Percentiles rank a stretch among this genome's conserved stretches.
These are phyloP conservation scores for Trametes sanguinea DNA, from an alignment of 768 basidiomycete genomes.

Conservation along the genomic window DNA sequence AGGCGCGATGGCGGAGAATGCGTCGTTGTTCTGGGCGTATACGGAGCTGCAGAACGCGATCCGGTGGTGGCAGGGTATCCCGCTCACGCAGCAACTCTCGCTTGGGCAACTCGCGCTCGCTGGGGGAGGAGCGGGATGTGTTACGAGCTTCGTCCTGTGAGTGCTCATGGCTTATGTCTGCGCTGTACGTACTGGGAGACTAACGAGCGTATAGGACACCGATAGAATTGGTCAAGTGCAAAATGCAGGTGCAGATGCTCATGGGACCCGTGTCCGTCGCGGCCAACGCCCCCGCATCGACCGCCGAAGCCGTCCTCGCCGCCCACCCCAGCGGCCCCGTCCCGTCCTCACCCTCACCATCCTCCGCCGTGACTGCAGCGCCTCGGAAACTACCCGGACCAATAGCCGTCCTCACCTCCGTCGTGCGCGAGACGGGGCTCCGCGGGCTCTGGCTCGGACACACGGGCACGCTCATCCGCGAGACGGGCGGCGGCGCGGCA, in stretches of 20 bases:
- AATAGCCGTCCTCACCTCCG: conserved; percentile 60
- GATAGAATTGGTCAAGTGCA: conserved; percentile 94
- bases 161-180: conserved; percentile 32
- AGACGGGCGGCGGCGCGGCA: conserved; percentile 86
- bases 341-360: conserved; percentile 13
- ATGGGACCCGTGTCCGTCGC: conserved; percentile 33
- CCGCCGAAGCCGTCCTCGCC: conserved; percentile 24
- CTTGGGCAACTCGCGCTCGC: conserved; percentile 75
- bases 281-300: conserved; percentile 18
- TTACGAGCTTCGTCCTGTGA: conserved; percentile 86
- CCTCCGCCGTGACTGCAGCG: conserved; percentile 18
- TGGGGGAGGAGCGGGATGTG: conserved; percentile 83
- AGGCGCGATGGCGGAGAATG: conserved; percentile 93
- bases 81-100: conserved; percentile 46
- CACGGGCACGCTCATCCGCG: conserved; percentile 88
- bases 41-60: conserved; percentile 69
- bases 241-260: conserved; percentile 97
- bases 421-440: conserved; percentile 68
- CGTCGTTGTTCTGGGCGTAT: conserved; percentile 84
- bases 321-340: conserved; percentile 17
- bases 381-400: conserved; percentile 65
- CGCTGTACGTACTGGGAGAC: no score
- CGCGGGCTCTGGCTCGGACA: conserved; percentile 97
- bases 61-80: conserved; percentile 42
- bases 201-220: conserved; percentile 63